These are phyloP conservation scores for Cladophialophora bantiana DNA, from an alignment of 2,329 filamentous ascomycete genomes.

Conservation along the genomic window DNA sequence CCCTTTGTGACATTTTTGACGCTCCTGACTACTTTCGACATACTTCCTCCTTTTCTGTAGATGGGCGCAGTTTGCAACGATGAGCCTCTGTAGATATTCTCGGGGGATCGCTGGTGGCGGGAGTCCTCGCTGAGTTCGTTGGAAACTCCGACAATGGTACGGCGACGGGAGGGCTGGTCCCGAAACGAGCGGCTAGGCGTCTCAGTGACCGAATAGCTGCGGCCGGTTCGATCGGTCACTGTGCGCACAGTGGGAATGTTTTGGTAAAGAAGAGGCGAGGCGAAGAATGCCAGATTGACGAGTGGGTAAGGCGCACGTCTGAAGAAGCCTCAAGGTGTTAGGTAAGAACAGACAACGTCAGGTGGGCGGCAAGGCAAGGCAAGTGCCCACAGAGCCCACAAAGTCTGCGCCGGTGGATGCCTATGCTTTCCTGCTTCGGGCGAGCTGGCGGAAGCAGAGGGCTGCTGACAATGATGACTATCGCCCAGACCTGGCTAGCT, in stretches of 20 bases:
- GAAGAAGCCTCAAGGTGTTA: constrained; percentile 25
- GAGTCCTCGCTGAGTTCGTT: constrained; percentile 28
- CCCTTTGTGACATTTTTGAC: constrained; percentile 99
- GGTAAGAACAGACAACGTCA: constrained; percentile 28
- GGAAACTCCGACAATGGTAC: constrained; percentile 34
- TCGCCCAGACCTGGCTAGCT: constrained; percentile 7
- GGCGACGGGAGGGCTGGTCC: constrained; percentile 31
- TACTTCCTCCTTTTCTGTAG: constrained; percentile 50
- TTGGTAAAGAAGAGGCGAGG: constrained; percentile 37
- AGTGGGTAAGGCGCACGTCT: constrained; percentile 19
- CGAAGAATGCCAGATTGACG: constrained; percentile 39
- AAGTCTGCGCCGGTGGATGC: constrained; percentile 4
- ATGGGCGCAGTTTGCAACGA: constrained; percentile 32
- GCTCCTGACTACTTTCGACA: constrained; percentile 97
- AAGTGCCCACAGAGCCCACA: constrained; percentile 13
- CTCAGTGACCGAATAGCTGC: constrained; percentile 37
- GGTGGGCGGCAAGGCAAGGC: constrained; percentile 19
- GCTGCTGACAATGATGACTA: constrained; percentile 21
- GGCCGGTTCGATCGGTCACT: constrained; percentile 38
- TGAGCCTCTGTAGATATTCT: constrained; percentile 35
- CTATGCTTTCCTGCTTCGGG: constrained; percentile 17
- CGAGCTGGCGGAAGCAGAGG: constrained; percentile 19
- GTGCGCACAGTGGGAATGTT: constrained; percentile 35
- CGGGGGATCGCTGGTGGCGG: constrained; percentile 22
- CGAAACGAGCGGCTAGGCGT: constrained; percentile 37